Base-by-base conservation (phyloP, 257 asterid genomes). In the Capsicum chinense region DNA sequence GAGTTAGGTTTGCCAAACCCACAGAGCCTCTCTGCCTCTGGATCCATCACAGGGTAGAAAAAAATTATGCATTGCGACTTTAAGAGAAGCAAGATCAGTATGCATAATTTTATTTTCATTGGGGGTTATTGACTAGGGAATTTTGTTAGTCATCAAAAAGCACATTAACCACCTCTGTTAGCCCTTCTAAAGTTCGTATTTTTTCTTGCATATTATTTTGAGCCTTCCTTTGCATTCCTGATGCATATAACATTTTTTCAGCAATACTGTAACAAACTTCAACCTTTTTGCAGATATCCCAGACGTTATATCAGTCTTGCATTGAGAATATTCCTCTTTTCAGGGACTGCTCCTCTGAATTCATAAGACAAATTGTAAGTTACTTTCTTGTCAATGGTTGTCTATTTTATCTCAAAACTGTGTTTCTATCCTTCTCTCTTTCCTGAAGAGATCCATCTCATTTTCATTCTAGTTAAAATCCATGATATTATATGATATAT, bases 331-430 rank as follows among this genome's bases (percentile, higher is more conserved):
- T 92, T 87, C 88, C 91, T 84, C 95, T 93, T 85, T 94, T 96
- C 93, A 90, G 86, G 70, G 97, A 88, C 80, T 96, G 99, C 89
- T 92, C 98, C 83, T 60, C 91, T 35, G 99, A 96, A 84, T 94
- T 94, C 86, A 92, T 94, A 84, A 95, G 90, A 86, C 98, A 95
- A 88, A 94, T 93, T 60, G 99, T 95, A 91, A 94, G 99, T 87
- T 73, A 35, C 15, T 81, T 47, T 71, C 62, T 81, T 47, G 79
- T 48, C 56, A 67, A 16, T 62, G 19, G 37, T 66, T 47, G 42
- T 26, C 83, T 71, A 66, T 50, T 37, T 68, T 6, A 78, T 54
- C 15, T 21, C 66, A 78, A 78, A 33, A 26, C 62, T 7, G 47
- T 78, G 64, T 33, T 78, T 78, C 14, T 50, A 13, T 74, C 81